These are phyloP conservation scores for Calonectria crousiana DNA, from an alignment of 2,329 filamentous ascomycete genomes.

Conservation along the genomic window DNA sequence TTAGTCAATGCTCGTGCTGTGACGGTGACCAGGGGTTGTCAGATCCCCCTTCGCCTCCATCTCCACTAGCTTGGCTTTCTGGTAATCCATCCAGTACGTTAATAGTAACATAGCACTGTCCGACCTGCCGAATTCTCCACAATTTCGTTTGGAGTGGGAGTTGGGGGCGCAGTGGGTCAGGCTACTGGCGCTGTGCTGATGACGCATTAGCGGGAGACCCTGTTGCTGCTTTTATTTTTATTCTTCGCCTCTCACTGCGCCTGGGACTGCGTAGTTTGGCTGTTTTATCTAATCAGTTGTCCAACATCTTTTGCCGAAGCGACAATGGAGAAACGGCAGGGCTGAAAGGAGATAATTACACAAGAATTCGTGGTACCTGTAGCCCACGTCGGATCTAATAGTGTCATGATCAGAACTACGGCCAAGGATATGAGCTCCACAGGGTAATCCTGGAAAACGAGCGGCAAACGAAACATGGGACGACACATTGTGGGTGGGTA, in stretches of 20 bases:
- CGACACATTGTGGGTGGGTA: background rate
- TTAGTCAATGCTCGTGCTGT: background rate
- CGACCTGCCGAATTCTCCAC: background rate
- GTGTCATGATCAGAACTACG: too few relatives aligned
- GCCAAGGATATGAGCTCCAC: background rate
- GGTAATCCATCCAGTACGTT: background rate
- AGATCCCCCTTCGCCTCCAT: background rate
- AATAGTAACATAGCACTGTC: background rate
- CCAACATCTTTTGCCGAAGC: too few relatives aligned
- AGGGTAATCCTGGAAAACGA: background rate
- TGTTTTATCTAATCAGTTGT: too few relatives aligned
- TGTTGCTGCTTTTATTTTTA: too few relatives aligned
- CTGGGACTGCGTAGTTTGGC: too few relatives aligned
- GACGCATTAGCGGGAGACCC: too few relatives aligned
- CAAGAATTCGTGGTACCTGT: too few relatives aligned
- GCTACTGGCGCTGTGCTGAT: background rate
- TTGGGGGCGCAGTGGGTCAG: background rate
- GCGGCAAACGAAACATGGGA: constrained; percentile 10
- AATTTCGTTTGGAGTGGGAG: background rate
- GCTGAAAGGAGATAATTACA: too few relatives aligned
- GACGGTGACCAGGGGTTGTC: constrained; percentile 3
- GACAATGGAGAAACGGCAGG: background rate
- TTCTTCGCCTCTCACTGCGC: too few relatives aligned
- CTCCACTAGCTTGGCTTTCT: background rate
- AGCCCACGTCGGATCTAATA: too few relatives aligned